Evolutionary conservation across 2,329 filamentous ascomycete species (phyloP), one percentile per base, ranked within the genome.

Genomic region (Penicillium italicum): DNA sequence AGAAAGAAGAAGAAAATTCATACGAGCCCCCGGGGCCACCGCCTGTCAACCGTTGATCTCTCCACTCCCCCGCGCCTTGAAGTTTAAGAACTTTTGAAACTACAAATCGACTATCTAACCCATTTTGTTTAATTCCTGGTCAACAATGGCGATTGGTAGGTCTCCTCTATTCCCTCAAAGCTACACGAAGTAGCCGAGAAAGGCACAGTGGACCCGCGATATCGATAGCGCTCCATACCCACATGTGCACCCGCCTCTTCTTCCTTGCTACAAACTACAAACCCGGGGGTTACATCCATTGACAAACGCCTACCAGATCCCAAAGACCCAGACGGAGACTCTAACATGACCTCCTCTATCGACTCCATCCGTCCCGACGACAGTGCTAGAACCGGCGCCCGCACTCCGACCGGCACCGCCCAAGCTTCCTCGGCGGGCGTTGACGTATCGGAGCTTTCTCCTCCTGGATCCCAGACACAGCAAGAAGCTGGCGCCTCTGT

Each of bases 311-410:
- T 34, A 2, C 16, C 30, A 65, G 58, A 62, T 24, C 53, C 57
- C 24, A 48, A 62, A 79, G 80, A 84, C 65, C 69, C 65, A 62
- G 81, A 83, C 69, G 80, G 80, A 42, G 81, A 84, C 72, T 82
- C 79, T 30, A 79, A 79, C 57, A 84, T 84, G 82, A 76, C 78
- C 58, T 81, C 79, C 42, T 76, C 76, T 14, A 70, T 72, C 26
- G 73, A 73, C 48, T 71, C 71, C 38, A 69, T 73, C 45, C 68
- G 65, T 22, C 57, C 59, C 56, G 69, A 63, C 24, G 76, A 77
- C n/a, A 69, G 70, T 26, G 59, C 65, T 26, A 65, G 67, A 7
- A 58, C 66, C 41, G 75, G 77, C 53, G 68, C 76, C 41, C 75
- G 72, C 55, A 80, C 76, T 37, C 77, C 75, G 30, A 76, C 73